Evolutionary conservation across 352 stramenopile genomes (phyloP).

Genomic region (Phytopythium delawarense): DNA sequence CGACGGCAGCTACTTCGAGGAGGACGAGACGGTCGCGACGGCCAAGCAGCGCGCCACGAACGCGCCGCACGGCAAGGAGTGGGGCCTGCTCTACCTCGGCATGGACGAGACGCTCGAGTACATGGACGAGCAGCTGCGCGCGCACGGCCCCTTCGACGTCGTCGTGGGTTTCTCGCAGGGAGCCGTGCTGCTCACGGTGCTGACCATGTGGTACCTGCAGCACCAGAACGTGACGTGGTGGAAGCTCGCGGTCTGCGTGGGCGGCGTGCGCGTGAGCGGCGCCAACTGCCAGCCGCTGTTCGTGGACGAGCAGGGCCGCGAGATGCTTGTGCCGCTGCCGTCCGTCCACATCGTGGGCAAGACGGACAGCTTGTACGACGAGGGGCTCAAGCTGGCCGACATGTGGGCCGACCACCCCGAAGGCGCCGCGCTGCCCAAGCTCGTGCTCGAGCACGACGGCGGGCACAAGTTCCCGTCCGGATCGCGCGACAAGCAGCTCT

Average conservation of each 20-base stretch:
- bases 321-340: slow-evolving; percentile 17
- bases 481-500: slow-evolving; percentile 13
- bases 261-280: slow-evolving; percentile 19
- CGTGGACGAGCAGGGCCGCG: slow-evolving; percentile 12
- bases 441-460: slow-evolving; percentile 33
- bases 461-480: slow-evolving; percentile 33
- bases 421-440: slow-evolving; percentile 14
- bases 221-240: slow-evolving; percentile 33
- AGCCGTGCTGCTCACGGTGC: slow-evolving; percentile 48
- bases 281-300: slow-evolving; percentile 18
- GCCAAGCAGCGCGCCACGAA: slow-evolving; percentile 12
- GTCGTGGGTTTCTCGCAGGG: slow-evolving; percentile 78
- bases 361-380: slow-evolving; percentile 25
- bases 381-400: slow-evolving; percentile 20
- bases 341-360: slow-evolving; percentile 48
- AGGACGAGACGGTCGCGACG: slow-evolving; percentile 8
- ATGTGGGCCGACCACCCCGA: slow-evolving; percentile 32
- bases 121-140: slow-evolving; percentile 48
- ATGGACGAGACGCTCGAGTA: slow-evolving; percentile 43
- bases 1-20: slow-evolving; percentile 4
- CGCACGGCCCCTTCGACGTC: slow-evolving; percentile 70
- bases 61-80: background rate
- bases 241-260: slow-evolving; percentile 47
- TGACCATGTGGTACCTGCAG: slow-evolving; percentile 56
- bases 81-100: slow-evolving; percentile 25